Conservation (phyloP, 768 basidiomycete genomes). For the Amanita phalloides region DNA sequence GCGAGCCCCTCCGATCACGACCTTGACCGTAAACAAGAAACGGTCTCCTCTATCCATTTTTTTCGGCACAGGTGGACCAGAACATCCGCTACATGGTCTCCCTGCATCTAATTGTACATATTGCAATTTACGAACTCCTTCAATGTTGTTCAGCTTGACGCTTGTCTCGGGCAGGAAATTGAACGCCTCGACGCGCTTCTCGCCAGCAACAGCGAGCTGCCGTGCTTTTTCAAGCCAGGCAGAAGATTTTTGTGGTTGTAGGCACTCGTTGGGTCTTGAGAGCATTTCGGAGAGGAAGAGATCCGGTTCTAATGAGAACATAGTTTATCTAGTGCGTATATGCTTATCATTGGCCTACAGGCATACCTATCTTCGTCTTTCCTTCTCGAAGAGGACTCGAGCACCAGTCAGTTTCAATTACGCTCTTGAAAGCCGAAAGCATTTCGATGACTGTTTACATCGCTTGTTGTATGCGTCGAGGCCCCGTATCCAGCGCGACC, state of each 20-base stretch:
- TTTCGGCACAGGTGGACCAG: conserved; percentile 58
- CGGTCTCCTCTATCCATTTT: conserved; percentile 43
- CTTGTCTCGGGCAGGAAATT: conserved; percentile 91
- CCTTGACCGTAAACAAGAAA: conserved; percentile 90
- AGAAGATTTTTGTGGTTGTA: conserved; percentile 78
- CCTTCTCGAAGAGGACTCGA: conserved; percentile 23
- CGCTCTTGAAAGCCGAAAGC: conserved; percentile 16
- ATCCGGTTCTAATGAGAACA: conserved; percentile 28
- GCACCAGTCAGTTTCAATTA: conserved; percentile 39
- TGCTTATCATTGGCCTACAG: not conserved
- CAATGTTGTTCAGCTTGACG: conserved; percentile 96
- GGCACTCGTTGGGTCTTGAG: conserved; percentile 65
- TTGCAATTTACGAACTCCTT: conserved; percentile 79
- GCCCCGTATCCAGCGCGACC: conserved; percentile 22
- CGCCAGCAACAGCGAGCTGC: conserved; percentile 62
- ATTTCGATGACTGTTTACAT: no score
- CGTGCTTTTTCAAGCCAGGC: conserved; percentile 85
- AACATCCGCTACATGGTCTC: conserved; percentile 70
- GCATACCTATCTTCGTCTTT: conserved; percentile 22
- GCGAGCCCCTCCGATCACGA: conserved; percentile 81
- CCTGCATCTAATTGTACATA: conserved; percentile 87
- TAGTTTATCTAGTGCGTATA: not conserved
- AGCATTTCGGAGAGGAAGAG: conserved; percentile 94
- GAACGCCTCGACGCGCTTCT: conserved; percentile 92
- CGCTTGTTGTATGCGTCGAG: conserved; percentile 12